Evolutionary conservation across 2,329 filamentous ascomycete genomes (phyloP).

Genomic region (Aquanectria penicillioides): DNA sequence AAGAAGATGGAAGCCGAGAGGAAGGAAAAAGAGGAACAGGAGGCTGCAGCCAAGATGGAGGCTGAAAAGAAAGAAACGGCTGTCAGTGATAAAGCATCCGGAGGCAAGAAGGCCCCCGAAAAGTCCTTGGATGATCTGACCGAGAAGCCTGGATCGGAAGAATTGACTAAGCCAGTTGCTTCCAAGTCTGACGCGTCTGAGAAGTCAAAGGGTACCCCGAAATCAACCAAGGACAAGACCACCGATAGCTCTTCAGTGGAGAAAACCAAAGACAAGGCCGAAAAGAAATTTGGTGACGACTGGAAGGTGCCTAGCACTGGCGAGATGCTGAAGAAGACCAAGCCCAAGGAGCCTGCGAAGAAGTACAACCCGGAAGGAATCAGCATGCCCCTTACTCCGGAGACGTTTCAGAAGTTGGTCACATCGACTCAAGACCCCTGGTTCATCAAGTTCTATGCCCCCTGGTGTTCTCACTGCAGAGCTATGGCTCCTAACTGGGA

Average conservation of each 20-base stretch:
- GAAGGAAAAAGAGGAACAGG: constrained; percentile 10
- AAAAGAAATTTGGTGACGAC: constrained; percentile 41
- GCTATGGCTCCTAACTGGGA: constrained; percentile 91
- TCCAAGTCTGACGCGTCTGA: constrained; percentile 40
- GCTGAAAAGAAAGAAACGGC: constrained; percentile 17
- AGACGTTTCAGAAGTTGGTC: constrained; percentile 86
- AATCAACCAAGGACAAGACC: constrained; percentile 25
- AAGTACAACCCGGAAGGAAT: constrained; percentile 79
- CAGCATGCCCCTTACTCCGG: constrained; percentile 80
- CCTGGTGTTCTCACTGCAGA: constrained; percentile 97
- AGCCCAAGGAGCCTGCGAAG: constrained; percentile 59
- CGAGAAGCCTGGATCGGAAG: constrained; percentile 45
- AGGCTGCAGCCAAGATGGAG: constrained; percentile 33
- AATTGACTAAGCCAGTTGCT: too few relatives aligned
- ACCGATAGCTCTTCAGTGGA: constrained; percentile 42
- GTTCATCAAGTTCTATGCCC: constrained; percentile 99
- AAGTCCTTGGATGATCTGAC: constrained; percentile 34
- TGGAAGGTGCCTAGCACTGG: constrained; percentile 45
- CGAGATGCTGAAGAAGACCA: constrained; percentile 43
- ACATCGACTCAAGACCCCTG: constrained; percentile 90
- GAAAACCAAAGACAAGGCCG: constrained; percentile 13
- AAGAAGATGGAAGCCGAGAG: constrained; percentile 42
- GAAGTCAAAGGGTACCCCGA: constrained; percentile 31
- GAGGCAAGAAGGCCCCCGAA: constrained; percentile 21
- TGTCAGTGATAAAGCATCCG: not conserved